Evolutionary conservation across 495 filamentous ascomycete species (phyloP).

Genomic region (Schizothecium vesticola): DNA sequence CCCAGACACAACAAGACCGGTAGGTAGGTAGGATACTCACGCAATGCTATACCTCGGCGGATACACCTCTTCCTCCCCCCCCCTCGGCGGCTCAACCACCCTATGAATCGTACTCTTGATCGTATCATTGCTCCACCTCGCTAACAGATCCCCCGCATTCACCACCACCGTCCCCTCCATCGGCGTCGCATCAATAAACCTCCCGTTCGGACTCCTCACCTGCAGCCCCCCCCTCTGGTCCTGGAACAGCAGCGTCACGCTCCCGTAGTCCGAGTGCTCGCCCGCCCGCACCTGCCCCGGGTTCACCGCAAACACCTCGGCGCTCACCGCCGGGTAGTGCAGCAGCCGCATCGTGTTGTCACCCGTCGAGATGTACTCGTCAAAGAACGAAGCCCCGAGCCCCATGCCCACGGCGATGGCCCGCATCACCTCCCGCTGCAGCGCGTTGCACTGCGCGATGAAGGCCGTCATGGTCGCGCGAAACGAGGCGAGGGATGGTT

Average conservation of each 20-base stretch:
- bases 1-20: background rate
- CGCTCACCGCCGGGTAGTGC: conserved; percentile 73
- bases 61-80: conserved; percentile 42
- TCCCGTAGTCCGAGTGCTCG: conserved; percentile 85
- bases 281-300: conserved; percentile 75
- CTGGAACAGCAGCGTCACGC: conserved; percentile 85
- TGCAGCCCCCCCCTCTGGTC: conserved; percentile 78
- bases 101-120: conserved; percentile 86
- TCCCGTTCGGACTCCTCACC: conserved; percentile 69
- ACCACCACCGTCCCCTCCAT: conserved; percentile 80
- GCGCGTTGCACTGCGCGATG: conserved; percentile 61
- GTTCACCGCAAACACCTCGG: conserved; percentile 63
- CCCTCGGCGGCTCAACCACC: conserved; percentile 73
- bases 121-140: conserved; percentile 84
- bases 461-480: conserved; percentile 67
- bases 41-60: conserved; percentile 65
- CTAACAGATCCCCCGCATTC: conserved; percentile 85
- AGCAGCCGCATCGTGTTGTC: conserved; percentile 87
- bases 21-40: conserved; percentile 32
- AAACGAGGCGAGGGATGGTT: conserved; percentile 60
- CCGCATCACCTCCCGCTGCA: conserved; percentile 79
- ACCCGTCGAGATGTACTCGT: conserved; percentile 61
- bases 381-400: conserved; percentile 69
- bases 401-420: conserved; percentile 83
- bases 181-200: conserved; percentile 77